Evolutionary conservation across 805 yeast species (phyloP).

Genomic region (Cyberlindnera meyerae): DNA sequence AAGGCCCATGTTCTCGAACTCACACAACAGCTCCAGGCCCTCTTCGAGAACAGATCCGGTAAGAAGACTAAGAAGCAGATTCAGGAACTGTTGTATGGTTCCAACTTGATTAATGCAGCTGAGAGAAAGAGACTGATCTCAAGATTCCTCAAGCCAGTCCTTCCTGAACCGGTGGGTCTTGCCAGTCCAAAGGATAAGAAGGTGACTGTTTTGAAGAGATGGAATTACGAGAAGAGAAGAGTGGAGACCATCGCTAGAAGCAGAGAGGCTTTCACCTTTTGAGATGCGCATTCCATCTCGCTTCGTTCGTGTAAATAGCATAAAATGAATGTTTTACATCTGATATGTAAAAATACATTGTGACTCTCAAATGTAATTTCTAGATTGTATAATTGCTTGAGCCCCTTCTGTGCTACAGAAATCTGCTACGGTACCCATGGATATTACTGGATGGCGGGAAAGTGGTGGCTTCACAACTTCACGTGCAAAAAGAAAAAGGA

Average conservation of each 20-base stretch:
- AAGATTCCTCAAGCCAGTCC: conserved; percentile 49
- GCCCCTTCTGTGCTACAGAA: no score
- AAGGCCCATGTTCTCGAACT: conserved; percentile 24
- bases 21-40: conserved; percentile 11
- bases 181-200: conserved; percentile 44
- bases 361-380: no score
- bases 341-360: no score
- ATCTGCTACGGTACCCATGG: no score
- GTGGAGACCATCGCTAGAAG: conserved; percentile 52
- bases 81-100: conserved; percentile 36
- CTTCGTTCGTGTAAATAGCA: neutral
- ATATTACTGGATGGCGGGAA: no score
- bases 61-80: conserved; percentile 35
- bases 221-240: conserved; percentile 51
- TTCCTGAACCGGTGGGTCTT: conserved; percentile 46
- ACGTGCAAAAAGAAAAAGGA: no score
- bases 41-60: conserved; percentile 18
- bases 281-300: no score
- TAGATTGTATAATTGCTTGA: no score
- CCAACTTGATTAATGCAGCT: conserved; percentile 27
- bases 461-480: no score
- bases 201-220: conserved; percentile 48
- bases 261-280: conserved; percentile 40
- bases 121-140: conserved; percentile 30
- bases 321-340: neutral